These are phyloP conservation scores for Populus hybrid DNA, from an alignment of 441 rosid species.

Conservation along the genomic window DNA sequence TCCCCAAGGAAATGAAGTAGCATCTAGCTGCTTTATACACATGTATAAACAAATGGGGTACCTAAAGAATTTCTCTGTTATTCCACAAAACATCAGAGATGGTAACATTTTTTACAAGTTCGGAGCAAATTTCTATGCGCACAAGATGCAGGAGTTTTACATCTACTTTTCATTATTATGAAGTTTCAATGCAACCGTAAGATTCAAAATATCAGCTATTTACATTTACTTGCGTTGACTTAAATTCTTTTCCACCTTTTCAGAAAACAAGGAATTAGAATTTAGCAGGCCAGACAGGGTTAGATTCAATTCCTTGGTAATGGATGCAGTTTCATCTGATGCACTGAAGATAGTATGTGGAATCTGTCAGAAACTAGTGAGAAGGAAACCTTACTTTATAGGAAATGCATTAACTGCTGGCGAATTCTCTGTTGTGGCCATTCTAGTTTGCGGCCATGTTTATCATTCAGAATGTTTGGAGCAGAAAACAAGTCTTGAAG, in stretches of 20 bases:
- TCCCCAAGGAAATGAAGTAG: not conserved
- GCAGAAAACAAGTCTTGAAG: constrained; percentile 38
- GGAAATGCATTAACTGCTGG: constrained; percentile 33
- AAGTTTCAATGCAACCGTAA: not conserved
- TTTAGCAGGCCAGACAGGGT: constrained; percentile 44
- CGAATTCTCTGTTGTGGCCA: constrained; percentile 48
- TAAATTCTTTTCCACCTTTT: constrained; percentile 3
- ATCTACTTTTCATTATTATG: not conserved
- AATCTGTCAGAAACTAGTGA: constrained; percentile 46
- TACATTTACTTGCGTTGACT: not conserved
- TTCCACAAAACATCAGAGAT: not conserved
- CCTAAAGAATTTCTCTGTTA: not conserved
- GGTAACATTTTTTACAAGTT: not conserved
- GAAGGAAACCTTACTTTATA: constrained; percentile 38
- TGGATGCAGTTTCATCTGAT: constrained; percentile 32
- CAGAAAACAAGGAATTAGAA: constrained; percentile 37
- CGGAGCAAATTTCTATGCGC: not conserved
- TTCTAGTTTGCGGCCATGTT: constrained; percentile 63
- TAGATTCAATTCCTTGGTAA: constrained; percentile 30
- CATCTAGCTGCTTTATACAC: not conserved
- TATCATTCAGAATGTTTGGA: constrained; percentile 69
- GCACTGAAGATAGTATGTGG: constrained; percentile 44
- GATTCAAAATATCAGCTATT: not conserved
- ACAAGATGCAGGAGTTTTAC: not conserved
- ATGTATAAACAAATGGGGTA: not conserved